Evolutionary conservation across 371 early-diverging fungal genomes (phyloP), one percentile per base, ranked within the genome.

Genomic region (Sporodiniella umbellata): DNA sequence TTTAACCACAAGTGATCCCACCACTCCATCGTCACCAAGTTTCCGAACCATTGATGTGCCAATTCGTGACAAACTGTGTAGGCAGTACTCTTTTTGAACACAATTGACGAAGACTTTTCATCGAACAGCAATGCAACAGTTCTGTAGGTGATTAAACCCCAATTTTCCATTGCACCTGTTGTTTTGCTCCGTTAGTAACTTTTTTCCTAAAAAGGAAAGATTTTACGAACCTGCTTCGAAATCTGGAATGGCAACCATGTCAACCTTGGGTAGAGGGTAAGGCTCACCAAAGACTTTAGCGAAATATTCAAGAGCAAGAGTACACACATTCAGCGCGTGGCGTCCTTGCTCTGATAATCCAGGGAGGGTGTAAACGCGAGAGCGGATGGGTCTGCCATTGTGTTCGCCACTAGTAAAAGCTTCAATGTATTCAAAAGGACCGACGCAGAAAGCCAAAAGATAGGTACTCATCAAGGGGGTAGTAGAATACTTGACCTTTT

Each of bases 1-100:
- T 96, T 96, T 55, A 96, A 75, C 95, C 94, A 94, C 33, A 96
- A 75, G 64, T 92, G 91, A 53, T 83, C 82, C 95, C 95, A 94
- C 95, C 93, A 94, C 48, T 79, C 80, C 88, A 88, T 90, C 2
- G 73, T 69, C 2, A 73, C 75, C 55, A 94, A 69, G 67, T 96
- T 94, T 40, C 97, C 97, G 60, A 96, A 95, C 89, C 93, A 93
- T 71, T 93, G 93, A 67, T 94, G 96, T 12, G 93, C 96, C 14
- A 95, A 75, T 75, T 96, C 97, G 72, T 95, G 97, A 48, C 89
- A 88, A 21, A 94, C 89, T 21, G 88, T 86, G 47, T 89, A 92
- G 14, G 93, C 92, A 42, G 92, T 83, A 33, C 80, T 77, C 69
- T 92, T 81, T 72, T 89, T 91, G 51, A 77, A 73, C 11, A 58